Conservation (phyloP, 805 yeast species). For the Monosporozyma solicola region DNA sequence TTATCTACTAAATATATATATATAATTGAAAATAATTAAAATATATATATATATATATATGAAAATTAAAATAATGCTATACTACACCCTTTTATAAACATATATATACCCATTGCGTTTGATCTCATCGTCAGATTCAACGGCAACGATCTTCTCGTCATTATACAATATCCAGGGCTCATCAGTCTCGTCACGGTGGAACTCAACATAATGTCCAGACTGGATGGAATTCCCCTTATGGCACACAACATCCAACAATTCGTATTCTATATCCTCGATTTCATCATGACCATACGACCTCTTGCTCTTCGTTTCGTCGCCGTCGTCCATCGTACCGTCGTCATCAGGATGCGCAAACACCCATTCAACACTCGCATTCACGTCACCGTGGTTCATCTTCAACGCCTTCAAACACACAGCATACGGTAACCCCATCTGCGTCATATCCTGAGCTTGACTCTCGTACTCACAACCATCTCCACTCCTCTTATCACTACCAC, state of each 20-base stretch:
- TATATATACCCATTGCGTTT: constrained; percentile 42
- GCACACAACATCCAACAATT: constrained; percentile 62
- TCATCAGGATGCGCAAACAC: constrained; percentile 75
- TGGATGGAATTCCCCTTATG: constrained; percentile 87
- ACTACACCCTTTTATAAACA: constrained; percentile 17
- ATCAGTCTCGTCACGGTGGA: constrained; percentile 39
- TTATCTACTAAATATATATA: background rate
- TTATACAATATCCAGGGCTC: constrained; percentile 70
- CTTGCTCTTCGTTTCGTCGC: background rate
- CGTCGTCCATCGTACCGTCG: constrained; percentile 41
- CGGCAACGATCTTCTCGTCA: constrained; percentile 76
- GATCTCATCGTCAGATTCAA: constrained; percentile 37
- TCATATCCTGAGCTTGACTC: constrained; percentile 21
- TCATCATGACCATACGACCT: constrained; percentile 11
- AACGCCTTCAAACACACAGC: constrained; percentile 69
- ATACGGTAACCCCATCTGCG: constrained; percentile 66
- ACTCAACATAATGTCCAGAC: constrained; percentile 88
- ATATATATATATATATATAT: too few relatives aligned
- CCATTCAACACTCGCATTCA: constrained; percentile 86
- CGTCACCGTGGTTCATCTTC: constrained; percentile 44
- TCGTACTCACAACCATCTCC: constrained; percentile 16
- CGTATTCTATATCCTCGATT: constrained; percentile 10
- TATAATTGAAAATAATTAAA: background rate
- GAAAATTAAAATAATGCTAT: too few relatives aligned
- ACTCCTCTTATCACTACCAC: constrained; percentile 1